Conservation (phyloP, 2,329 filamentous ascomycete genomes). For the Macrophomina tecta region DNA sequence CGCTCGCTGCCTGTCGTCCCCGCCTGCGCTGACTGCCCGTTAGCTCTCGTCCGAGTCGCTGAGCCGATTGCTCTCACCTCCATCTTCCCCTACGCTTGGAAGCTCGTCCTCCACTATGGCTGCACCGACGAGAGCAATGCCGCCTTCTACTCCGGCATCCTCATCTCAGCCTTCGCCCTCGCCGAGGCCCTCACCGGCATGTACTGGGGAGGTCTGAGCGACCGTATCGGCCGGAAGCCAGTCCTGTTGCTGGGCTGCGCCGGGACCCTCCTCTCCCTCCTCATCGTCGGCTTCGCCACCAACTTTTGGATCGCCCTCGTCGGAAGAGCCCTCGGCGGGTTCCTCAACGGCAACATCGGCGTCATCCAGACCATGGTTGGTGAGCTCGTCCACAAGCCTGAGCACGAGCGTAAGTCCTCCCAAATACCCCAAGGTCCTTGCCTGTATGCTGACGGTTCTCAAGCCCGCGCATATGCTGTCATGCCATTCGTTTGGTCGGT, state of each 20-base stretch:
- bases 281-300: slow-evolving; percentile 80
- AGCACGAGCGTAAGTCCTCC: slow-evolving; percentile 76
- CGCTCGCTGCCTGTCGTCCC: slow-evolving; percentile 3
- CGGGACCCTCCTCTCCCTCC: slow-evolving; percentile 81
- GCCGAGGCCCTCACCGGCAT: slow-evolving; percentile 87
- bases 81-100: slow-evolving; percentile 79
- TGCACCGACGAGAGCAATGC: slow-evolving; percentile 52
- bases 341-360: slow-evolving; percentile 90
- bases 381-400: slow-evolving; percentile 80
- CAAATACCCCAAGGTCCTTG: neutral
- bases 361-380: slow-evolving; percentile 92
- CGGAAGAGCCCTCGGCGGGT: slow-evolving; percentile 77
- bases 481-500: slow-evolving; percentile 96
- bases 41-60: slow-evolving; percentile 88
- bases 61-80: slow-evolving; percentile 93
- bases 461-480: slow-evolving; percentile 82
- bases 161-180: slow-evolving; percentile 87
- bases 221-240: slow-evolving; percentile 48
- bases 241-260: slow-evolving; percentile 60
- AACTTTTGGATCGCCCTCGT: slow-evolving; percentile 84
- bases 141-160: slow-evolving; percentile 83
- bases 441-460: slow-evolving; percentile 28
- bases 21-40: slow-evolving; percentile 6
- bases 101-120: slow-evolving; percentile 45
- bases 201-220: slow-evolving; percentile 51